Conservation (phyloP, 2,329 filamentous ascomycete genomes). For the Aureobasidium sp. region DNA sequence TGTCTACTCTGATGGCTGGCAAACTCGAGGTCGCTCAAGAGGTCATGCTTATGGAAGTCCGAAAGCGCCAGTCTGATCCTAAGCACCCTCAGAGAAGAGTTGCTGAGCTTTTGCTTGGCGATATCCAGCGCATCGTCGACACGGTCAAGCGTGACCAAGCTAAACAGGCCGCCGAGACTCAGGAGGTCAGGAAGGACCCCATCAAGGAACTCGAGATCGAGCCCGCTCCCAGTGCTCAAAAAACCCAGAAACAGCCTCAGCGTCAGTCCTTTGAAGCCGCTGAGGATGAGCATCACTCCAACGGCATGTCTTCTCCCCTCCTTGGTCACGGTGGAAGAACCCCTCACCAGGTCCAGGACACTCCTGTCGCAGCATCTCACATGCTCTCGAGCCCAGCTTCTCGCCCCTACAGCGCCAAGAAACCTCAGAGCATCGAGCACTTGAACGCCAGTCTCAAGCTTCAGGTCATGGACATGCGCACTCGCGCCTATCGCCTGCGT, state of each 20-base stretch:
- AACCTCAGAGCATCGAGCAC: background rate
- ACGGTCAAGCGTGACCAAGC: conserved; percentile 1
- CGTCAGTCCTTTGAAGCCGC: background rate
- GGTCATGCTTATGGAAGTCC: conserved; percentile 17
- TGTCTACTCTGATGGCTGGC: conserved; percentile 19
- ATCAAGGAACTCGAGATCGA: background rate
- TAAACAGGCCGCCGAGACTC: background rate
- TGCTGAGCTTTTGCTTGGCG: conserved; percentile 17
- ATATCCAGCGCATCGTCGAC: conserved; percentile 18
- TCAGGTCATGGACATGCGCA: background rate
- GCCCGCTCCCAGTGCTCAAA: background rate
- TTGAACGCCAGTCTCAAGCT: background rate
- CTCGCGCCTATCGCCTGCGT: background rate
- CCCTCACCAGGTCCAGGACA: background rate
- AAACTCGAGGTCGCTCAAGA: conserved; percentile 15
- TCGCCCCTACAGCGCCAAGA: too few species aligned
- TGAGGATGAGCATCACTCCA: background rate
- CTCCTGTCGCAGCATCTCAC: background rate
- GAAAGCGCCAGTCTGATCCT: conserved; percentile 14
- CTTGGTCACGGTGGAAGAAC: background rate
- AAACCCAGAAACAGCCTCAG: background rate
- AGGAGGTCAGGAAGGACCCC: background rate
- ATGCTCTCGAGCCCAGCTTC: background rate
- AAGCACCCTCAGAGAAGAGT: conserved; percentile 19
- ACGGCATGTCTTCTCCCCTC: background rate